These are phyloP conservation scores for Dacryopinax spathularia DNA, from an alignment of 768 basidiomycete genomes.

Conservation along the genomic window DNA sequence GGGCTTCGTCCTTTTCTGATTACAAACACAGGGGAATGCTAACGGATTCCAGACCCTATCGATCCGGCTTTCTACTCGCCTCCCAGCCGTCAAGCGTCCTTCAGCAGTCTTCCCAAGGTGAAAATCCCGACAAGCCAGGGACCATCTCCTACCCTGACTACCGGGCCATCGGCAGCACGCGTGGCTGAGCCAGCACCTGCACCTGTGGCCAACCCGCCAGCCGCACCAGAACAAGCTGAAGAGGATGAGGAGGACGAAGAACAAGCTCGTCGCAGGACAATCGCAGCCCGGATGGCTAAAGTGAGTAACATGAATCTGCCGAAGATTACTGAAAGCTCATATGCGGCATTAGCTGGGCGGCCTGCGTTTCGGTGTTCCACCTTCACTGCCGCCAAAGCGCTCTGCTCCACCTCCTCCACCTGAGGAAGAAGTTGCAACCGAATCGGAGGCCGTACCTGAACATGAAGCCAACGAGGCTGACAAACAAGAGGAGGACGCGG, in stretches of 20 bases:
- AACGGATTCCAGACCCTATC: constrained; percentile 10
- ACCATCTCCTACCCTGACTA: neutral
- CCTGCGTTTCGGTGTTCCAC: neutral
- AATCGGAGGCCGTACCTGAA: too few species aligned
- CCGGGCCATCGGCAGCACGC: neutral
- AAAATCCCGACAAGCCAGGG: neutral
- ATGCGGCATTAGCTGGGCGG: neutral
- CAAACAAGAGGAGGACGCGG: constrained; percentile 17
- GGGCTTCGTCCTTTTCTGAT: neutral
- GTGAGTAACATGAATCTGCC: constrained; percentile 55
- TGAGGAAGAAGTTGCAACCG: constrained; percentile 7
- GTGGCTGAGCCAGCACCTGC: neutral
- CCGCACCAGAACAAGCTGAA: constrained; percentile 5
- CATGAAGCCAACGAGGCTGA: constrained; percentile 14
- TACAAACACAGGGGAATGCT: neutral
- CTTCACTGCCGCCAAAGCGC: neutral
- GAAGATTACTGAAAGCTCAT: neutral
- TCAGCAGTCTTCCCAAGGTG: neutral
- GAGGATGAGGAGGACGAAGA: constrained; percentile 26
- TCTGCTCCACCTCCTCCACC: neutral
- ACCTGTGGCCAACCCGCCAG: neutral
- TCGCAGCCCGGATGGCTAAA: constrained; percentile 91
- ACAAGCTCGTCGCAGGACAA: constrained; percentile 42
- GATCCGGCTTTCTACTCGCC: constrained; percentile 13
- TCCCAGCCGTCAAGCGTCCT: constrained; percentile 4